phyloP scores from a whole-genome alignment of 2,329 filamentous ascomycete genomes.

The Cladosporium sp. region DNA sequence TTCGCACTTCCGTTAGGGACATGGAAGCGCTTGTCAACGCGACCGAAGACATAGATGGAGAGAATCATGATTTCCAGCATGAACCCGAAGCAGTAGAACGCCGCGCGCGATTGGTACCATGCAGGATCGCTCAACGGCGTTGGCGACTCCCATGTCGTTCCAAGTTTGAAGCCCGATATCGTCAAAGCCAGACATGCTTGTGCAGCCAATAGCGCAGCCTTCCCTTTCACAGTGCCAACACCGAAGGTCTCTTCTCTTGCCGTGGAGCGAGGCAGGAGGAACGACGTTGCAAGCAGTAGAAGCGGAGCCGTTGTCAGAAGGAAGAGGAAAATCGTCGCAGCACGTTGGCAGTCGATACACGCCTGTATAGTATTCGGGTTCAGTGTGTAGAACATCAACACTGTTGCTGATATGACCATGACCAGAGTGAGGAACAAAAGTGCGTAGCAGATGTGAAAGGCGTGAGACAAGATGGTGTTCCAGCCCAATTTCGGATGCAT shows the following conservation, averaged over 20 bases:
- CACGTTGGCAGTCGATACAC: conserved; percentile 26
- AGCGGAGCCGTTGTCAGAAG: conserved; percentile 28
- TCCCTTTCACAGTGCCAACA: conserved; percentile 20
- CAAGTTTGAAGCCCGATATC: conserved; percentile 32
- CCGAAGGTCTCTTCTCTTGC: conserved; percentile 10
- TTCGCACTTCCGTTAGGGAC: conserved; percentile 35
- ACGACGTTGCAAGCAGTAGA: conserved; percentile 25
- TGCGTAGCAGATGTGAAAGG: conserved; percentile 21
- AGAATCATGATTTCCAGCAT: conserved; percentile 35
- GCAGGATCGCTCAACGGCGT: conserved; percentile 29
- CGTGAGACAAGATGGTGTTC: conserved; percentile 22
- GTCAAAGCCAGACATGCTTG: conserved; percentile 25
- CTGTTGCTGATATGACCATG: conserved; percentile 34
- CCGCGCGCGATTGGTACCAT: conserved; percentile 34
- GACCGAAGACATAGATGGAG: conserved; percentile 27
- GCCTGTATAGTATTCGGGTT: conserved; percentile 20
- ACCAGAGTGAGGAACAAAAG: conserved; percentile 26
- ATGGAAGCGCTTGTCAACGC: conserved; percentile 33
- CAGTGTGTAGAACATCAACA: conserved; percentile 34
- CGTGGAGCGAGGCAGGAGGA: conserved; percentile 20
- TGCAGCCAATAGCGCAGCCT: conserved; percentile 25
- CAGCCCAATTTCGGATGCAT: conserved; percentile 34
- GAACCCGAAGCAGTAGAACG: conserved; percentile 35
- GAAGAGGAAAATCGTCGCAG: conserved; percentile 29
- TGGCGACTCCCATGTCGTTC: conserved; percentile 29